Base-by-base conservation (phyloP, 768 basidiomycete genomes). In the Clitopilus passeckerianus region DNA sequence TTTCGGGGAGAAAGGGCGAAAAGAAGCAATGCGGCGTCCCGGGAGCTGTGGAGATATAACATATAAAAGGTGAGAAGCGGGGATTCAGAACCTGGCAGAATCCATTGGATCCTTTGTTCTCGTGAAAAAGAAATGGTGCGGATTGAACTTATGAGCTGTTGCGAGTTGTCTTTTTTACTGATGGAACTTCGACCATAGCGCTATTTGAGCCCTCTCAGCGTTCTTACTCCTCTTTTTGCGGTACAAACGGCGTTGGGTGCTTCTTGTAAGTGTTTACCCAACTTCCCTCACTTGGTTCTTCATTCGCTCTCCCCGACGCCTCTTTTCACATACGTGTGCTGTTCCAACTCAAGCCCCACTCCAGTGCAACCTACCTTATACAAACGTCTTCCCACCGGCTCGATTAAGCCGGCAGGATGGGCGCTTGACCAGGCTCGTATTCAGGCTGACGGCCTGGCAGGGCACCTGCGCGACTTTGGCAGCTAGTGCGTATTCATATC, bases 391-490 rank as follows among this genome's bases (percentile, higher is more conserved):
- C 73, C 74, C 16, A 72, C 72, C 23, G 76, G 75, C 0, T 55
- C 73, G 1, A 66, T 77, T 9, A 78, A 77, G 61, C 77, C 75
- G 20, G 52, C 66, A 4, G 77, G 76, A 34, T 78, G 77, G 76
- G 71, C 72, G 14, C 63, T 74, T 9, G 69, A 77, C 58, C 74
- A 76, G 56, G 77, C 75, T n/a, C 69, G 67, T 24, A 71, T 77
- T 16, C 77, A 78, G 54, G 76, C 75, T 0, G 70, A 75, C 46
- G 76, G 77, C 35, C 63, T 78, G 16, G 75, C 75, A 1, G 77
- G 77, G 1, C 76, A 78, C 53, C 62, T 77, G 12, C 69, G 74
- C 43, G 76, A 78, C 50, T 75, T 75, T 52, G 74, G 74, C 52
- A 70, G 71, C 65, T 78, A 77, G 75, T 74, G 34, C 53, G 73